Base-by-base conservation (phyloP, 305 asterid species). In the Fraxinus paxiana region DNA sequence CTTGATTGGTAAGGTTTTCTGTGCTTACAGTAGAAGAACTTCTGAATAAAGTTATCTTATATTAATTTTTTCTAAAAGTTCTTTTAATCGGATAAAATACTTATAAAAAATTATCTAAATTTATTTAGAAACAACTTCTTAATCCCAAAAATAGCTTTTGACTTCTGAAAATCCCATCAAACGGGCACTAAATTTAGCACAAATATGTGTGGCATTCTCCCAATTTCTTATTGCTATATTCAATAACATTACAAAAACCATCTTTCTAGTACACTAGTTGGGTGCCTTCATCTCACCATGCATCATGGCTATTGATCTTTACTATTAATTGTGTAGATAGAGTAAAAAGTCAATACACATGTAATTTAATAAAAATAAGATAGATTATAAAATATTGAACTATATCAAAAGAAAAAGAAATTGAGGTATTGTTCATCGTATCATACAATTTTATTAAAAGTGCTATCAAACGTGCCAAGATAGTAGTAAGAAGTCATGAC, bases 161-260 rank as follows among this genome's bases (percentile, higher is more conserved):
- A 41, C 3, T 41, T 41, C 10, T 10, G 13, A 41, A 41, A 41
- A 15, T 2, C 4, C 0, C 0, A 3, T 0, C n/a, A 10, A 43
- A 43, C n/a, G 0, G 3, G 15, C 4, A 9, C 1, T 54, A 76
- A 71, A 72, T 77, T 17, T 61, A 77, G 34, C 77, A 56, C 77
- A 80, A 75, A 76, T 73, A 37, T 79, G 30, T 76, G 76, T 67
- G 34, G 33, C 86, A 79, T 13, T 65, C 78, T 76, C 8, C 12
- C 56, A 22, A 79, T 46, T 63, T 78, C 26, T 46, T 79, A 74
- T 18, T 59, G 31, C 30, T 59, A 59, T 59, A 59, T 24, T 24
- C 26, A 24, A 24, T 24, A 4, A 15, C 59, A 46, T 15, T 46
- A 46, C 18, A 46, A n/a, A 13, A 46, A 46, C 17, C 56, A 12